Evolutionary conservation across 257 asterid genomes (phyloP), one percentile per base, ranked within the genome.

Genomic region (Nicotiana undulata): DNA sequence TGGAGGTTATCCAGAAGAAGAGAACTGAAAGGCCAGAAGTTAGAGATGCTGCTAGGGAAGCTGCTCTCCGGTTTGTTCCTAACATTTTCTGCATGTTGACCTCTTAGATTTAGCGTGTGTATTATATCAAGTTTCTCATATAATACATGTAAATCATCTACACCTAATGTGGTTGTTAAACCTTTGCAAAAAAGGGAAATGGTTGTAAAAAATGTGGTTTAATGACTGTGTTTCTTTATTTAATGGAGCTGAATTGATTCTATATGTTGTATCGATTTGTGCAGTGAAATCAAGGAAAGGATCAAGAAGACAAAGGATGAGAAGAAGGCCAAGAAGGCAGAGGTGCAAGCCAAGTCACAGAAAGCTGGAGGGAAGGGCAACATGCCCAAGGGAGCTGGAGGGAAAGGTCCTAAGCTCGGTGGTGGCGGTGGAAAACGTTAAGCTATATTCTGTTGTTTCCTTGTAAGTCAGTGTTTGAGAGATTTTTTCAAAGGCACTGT

Each of bases 11-110:
- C 37, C 98, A 94, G 88, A 94, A 91, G 90, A 88, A 85, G 53
- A 88, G 98, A 82, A 46, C 90, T 16, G 98, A 94, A 83, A 94
- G 93, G 85, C 93, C 97, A 10, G 97, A 92, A 79, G 97, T 94
- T 9, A 91, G 98, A 74, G 98, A 92, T 87, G 98, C 98, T 80
- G 98, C 98, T 0, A 90, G 97, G 55, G 98, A 94, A 83, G 98
- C 98, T 32, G 97, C 98, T 49, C 87, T 94, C 18, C 94, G 97
- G 96, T 93, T 46, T 16, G 78, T 72, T 70, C 0, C 77, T 15
- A 72, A 12, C 40, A 46, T 46, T 15, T 1, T 2, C 16, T 49
- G 15, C 61, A 24, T 24, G 60, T 1, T 6, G 15, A 46, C 40
- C 24, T 13, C 63, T 5, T 65, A 56, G 7, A 61, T 75, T 10